Evolutionary conservation across 75 land plant species (phyloP), one percentile per base, ranked within the genome.

Genomic region (Cupressus sempervirens): DNA sequence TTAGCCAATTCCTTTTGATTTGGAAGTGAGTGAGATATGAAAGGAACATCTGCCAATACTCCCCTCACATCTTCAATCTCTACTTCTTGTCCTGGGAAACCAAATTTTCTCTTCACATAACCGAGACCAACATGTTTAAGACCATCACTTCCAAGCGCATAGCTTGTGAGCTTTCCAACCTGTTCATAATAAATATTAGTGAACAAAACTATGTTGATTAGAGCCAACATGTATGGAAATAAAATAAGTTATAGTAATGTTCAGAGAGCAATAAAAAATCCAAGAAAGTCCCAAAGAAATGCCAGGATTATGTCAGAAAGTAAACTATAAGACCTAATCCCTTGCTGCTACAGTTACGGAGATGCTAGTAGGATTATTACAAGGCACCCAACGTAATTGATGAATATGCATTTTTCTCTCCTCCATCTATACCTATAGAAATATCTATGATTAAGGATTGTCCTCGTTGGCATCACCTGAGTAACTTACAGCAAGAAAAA

Each of bases 161-260:
- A 91, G 87, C 93, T 91, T 85, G 93, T 91, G 7, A 91, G 74
- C 46, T 84, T 89, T 14, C 93, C 93, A 50, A 90, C 91, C 93
- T 91, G 83, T 76, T 72, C 7, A 45, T 81, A 80, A 85, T 3
- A 32, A 10, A n/a, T 6, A 48, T 82, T n/a, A 50, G 9, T 4
- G 58, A 23, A 48, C 26, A 48, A 50, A 41, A 4, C n/a, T 82
- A 48, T 34, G 83, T 18, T 18, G 20, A 56, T 53, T 34, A 23
- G 29, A 56, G 16, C 8, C 56, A 52, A 43, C 58, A 54, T 32
- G 15, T 32, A 30, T 8, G 4, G 35, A 30, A 30, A 72, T 35
- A 32, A 68, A n/a, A 72, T 72, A 32, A 68, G 35, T 10, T 30
- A 29, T 30, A 30, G 74, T 3, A 32, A 70, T 32, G 15, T 32